Evolutionary conservation across 2,329 filamentous ascomycete genomes (phyloP), one percentile per base, ranked within the genome.

Genomic region (Sclerotinia spermophila): DNA sequence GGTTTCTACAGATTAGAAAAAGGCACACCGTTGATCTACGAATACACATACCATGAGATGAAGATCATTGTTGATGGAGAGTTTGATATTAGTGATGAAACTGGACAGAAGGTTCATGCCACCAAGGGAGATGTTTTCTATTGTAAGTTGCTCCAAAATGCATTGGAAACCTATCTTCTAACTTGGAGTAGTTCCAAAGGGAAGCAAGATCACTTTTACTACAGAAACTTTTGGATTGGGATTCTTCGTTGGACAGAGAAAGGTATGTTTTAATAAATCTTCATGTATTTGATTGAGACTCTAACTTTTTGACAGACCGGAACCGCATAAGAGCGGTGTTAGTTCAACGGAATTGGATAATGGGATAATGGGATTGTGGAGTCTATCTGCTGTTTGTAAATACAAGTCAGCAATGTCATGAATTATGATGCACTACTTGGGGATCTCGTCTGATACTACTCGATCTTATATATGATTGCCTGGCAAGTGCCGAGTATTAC

Each of bases 11-110:
- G 87, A 15, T 81, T 89, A 10, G 87, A 89, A 75, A 87, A 87
- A 73, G 87, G 88, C 72, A 87, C 86, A 0, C 86, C 86, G 1
- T 82, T 90, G 27, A 84, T 88, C 10, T 90, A 90, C 80, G 85
- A 84, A 60, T 90, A 90, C 76, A 86, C 84, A 61, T 90, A 90
- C 79, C 83, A 90, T 74, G 88, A 90, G 81, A 89, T 89, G 86
- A 90, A 90, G 81, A 89, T 90, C 75, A 88, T 90, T 73, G 80
- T 90, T 11, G 87, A 89, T 74, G 88, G 87, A 27, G 82, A 85
- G 73, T 89, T 88, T 76, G 83, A 86, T 73, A 89, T 90, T 73
- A 82, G 81, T 21, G 87, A 89, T 75, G 86, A 87, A 80, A 86
- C 85, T 15, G 87, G 87, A 51, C 78, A 80, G 72, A 84, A 84